A percentile compares a stretch with the other conserved stretches of the same genome.
These are phyloP conservation scores for Pseudocercospora fuligena DNA, from an alignment of 2,329 filamentous ascomycete species.

Conservation along the genomic window DNA sequence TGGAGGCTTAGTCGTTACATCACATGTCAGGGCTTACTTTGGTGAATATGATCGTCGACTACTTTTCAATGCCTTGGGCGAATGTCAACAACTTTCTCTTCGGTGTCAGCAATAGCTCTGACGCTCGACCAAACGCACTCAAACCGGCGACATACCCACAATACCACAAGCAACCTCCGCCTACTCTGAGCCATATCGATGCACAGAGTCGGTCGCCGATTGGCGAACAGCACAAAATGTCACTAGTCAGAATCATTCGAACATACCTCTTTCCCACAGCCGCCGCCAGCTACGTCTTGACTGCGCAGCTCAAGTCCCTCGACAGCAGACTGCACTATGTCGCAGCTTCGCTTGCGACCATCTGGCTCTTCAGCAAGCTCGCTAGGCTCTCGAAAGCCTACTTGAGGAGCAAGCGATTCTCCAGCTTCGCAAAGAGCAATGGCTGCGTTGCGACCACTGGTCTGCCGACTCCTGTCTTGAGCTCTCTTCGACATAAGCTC, in stretches of 20 bases:
- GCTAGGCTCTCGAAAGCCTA: not conserved
- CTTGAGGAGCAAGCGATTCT: constrained; percentile 2
- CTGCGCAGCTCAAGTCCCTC: not conserved
- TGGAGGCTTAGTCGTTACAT: not conserved
- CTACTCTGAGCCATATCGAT: not conserved
- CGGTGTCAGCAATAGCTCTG: not conserved
- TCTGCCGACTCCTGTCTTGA: constrained; percentile 21
- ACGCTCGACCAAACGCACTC: not conserved
- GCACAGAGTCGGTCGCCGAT: not conserved
- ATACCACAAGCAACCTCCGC: not conserved
- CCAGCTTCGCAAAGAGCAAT: constrained; percentile 12
- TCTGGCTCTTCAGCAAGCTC: not conserved
- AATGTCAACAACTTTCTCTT: not conserved
- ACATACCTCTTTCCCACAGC: not conserved
- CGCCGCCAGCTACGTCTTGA: not conserved
- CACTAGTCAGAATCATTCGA: not conserved
- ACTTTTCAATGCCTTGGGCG: not conserved
- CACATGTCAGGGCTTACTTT: not conserved
- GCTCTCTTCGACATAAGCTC: constrained; percentile 28
- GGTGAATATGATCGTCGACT: not conserved
- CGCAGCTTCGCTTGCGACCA: not conserved
- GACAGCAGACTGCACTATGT: not conserved
- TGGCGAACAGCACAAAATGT: not conserved
- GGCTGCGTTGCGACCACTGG: constrained; percentile 15
- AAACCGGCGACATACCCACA: not conserved